These are phyloP conservation scores for Marasmius oreades DNA, from an alignment of 1,284 basidiomycete species.

Conservation along the genomic window DNA sequence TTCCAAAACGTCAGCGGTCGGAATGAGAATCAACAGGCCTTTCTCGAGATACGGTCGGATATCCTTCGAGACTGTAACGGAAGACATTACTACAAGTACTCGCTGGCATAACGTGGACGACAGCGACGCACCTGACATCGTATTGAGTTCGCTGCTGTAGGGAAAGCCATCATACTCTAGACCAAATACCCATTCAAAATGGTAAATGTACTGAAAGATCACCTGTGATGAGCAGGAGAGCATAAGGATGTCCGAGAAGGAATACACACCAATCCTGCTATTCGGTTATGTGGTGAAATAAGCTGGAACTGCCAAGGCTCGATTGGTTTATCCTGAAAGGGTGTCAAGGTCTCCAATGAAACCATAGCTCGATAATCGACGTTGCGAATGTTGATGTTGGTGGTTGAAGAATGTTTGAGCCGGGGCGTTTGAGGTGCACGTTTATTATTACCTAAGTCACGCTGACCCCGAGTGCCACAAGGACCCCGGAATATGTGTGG, in stretches of 20 bases:
- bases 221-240: too few relatives aligned
- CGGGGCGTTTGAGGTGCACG: too few relatives aligned
- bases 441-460: too few relatives aligned
- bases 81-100: not conserved
- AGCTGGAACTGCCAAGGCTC: not conserved
- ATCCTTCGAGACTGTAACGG: not conserved
- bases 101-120: not conserved
- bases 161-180: not conserved
- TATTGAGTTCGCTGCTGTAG: not conserved
- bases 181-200: slow-evolving; percentile 1
- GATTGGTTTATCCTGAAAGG: not conserved
- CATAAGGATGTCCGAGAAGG: too few relatives aligned
- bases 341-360: not conserved
- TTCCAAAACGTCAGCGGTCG: not conserved
- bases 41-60: not conserved
- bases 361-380: not conserved
- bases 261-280: not conserved
- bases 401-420: too few relatives aligned
- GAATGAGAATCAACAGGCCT: not conserved
- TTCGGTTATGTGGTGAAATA: not conserved
- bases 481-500: too few relatives aligned
- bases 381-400: too few relatives aligned
- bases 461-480: too few relatives aligned
- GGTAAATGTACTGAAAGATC: not conserved
- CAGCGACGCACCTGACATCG: not conserved